Percentiles rank a stretch among this genome's conserved stretches.
phyloP scores from a whole-genome alignment of 2,329 filamentous ascomycete genomes.

The Mariannaea sp. region DNA sequence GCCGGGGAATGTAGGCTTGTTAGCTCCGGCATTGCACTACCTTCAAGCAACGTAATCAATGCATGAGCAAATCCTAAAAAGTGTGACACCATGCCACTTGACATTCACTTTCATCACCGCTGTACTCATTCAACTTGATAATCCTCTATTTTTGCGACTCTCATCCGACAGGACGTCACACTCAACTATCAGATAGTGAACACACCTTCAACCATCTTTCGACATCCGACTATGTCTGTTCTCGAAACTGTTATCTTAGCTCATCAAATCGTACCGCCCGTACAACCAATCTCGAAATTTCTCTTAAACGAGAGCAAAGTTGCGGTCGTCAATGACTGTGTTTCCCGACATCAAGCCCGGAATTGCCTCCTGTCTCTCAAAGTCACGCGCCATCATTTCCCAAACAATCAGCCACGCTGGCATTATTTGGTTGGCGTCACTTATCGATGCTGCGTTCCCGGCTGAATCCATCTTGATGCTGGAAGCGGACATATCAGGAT shows the following conservation, averaged over 20 bases:
- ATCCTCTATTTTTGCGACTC: constrained; percentile 25
- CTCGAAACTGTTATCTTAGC: constrained; percentile 18
- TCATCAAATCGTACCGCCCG: constrained; percentile 19
- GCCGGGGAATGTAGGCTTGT: not conserved
- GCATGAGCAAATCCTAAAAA: not conserved
- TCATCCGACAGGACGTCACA: constrained; percentile 29
- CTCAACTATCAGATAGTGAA: constrained; percentile 26
- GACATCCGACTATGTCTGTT: constrained; percentile 7
- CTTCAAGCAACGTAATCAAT: constrained; percentile 4
- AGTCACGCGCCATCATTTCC: constrained; percentile 45
- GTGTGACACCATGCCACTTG: constrained; percentile 1
- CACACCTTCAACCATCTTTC: constrained; percentile 24
- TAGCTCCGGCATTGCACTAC: constrained; percentile 6
- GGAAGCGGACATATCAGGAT: constrained; percentile 30
- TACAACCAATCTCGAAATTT: constrained; percentile 16
- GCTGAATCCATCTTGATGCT: constrained; percentile 22
- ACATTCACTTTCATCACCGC: constrained; percentile 10
- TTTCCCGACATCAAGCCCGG: constrained; percentile 44
- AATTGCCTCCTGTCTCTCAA: constrained; percentile 44
- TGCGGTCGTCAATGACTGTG: constrained; percentile 47
- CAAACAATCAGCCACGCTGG: constrained; percentile 42
- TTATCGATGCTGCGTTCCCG: constrained; percentile 10
- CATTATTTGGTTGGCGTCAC: constrained; percentile 31
- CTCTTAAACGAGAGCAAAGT: constrained; percentile 32
- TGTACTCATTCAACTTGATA: constrained; percentile 4